These are phyloP conservation scores for Colletotrichum echinochloae DNA, from an alignment of 2,329 filamentous ascomycete species.

Conservation along the genomic window DNA sequence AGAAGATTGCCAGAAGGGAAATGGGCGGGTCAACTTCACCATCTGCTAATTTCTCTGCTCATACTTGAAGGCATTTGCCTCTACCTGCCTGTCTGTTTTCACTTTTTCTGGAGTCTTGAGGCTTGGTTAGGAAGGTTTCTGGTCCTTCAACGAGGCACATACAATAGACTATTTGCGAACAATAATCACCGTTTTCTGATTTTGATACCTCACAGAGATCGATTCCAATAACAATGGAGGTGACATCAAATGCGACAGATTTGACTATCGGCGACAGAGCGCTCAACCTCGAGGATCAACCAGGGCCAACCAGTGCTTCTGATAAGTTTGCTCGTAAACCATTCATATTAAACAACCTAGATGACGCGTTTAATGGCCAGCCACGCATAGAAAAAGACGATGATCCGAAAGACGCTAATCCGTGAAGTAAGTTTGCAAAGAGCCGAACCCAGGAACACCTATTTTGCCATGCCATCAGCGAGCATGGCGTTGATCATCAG, in stretches of 20 bases:
- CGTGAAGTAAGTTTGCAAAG: not conserved
- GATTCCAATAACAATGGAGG: too few species aligned
- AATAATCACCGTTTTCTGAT: not conserved
- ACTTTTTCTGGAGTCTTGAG: not conserved
- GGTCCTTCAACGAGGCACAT: not conserved
- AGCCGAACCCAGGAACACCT: not conserved
- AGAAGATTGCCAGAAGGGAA: not conserved
- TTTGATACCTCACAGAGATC: not conserved
- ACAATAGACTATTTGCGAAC: not conserved
- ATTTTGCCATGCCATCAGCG: slow-evolving; percentile 49
- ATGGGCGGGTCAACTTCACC: too few species aligned
- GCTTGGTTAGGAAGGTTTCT: not conserved
- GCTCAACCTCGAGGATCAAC: not conserved
- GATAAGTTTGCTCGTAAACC: not conserved
- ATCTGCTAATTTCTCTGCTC: not conserved
- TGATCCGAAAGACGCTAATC: accelerated
- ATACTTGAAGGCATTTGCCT: not conserved
- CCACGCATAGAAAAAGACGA: too few species aligned
- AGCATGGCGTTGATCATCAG: slow-evolving; percentile 59
- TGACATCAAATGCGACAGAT: not conserved
- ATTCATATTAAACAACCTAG: too few species aligned
- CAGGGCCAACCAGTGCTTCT: too few species aligned
- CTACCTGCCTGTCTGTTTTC: not conserved
- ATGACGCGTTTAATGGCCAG: too few species aligned
- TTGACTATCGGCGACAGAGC: not conserved